Evolutionary conservation across 148 eudicot species (phyloP), one percentile per base, ranked within the genome.

Genomic region (Spergularia marina): DNA sequence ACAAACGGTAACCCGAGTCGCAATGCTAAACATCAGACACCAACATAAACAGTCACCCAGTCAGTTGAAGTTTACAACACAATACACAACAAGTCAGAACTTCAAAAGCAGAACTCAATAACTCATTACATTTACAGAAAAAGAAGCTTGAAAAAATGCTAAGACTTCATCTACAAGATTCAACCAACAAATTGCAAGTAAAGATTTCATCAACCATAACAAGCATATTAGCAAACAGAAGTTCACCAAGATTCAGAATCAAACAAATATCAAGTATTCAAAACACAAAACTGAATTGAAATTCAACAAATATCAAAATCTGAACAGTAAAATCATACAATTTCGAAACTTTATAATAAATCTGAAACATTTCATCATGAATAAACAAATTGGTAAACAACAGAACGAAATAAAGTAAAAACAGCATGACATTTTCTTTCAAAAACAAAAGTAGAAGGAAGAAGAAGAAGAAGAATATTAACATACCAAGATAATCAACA

Each of bases 1-100:
- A 92, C 94, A 72, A 89, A 84, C 49, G 98, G 98, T 53, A 94
- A 86, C 54, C 98, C 94, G 41, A 94, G 87, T 77, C 76, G 79
- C 79, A 84, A 64, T 14, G 98, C 98, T 94, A 78, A 62, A 51
- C 9, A 67, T 71, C 76, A 65, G 73, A 73, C 25, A 20, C 0
- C 20, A 58, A 10, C 63, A 18, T 58, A 1, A 58, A 17, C 41
- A 51, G 16, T 54, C 2, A 63, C 75, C 10, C 30, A 56, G 57
- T 30, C 25, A 25, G 34, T 2, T 30, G 36, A 30, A 30, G 36
- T 44, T 6, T 6, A 44, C 49, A 53, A 25, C 36, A 30, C 36
- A 30, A 30, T 30, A 23, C 18, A 25, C 20, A 56, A 14, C 17
- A 18, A 30, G 4, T 30, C 36, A 30, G 3, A 30, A 30, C 20